phyloP scores from a whole-genome alignment of 2,329 filamentous ascomycete species.

The Fusarium staphyleae region DNA sequence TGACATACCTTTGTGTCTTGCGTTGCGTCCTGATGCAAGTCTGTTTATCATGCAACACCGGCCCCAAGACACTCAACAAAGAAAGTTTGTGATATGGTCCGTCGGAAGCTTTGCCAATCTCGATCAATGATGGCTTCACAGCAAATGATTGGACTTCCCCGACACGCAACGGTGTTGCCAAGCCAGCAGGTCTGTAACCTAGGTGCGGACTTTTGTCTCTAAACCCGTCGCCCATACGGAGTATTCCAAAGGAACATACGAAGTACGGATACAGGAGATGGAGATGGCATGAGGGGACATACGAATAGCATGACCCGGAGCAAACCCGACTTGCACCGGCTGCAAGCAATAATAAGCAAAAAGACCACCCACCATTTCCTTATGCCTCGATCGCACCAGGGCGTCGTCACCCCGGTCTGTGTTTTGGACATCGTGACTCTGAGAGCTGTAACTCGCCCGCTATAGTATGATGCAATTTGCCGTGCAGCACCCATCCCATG shows the following conservation, averaged over 20 bases:
- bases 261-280: too few species aligned
- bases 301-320: too few species aligned
- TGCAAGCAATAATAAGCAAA: not conserved
- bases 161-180: constrained; percentile 13
- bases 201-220: constrained; percentile 2
- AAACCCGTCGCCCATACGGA: not conserved
- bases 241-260: too few species aligned
- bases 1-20: too few species aligned
- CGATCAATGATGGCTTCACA: constrained; percentile 17
- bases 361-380: too few species aligned
- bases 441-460: not conserved
- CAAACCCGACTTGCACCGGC: too few species aligned
- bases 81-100: constrained; percentile 9
- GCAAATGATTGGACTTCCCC: constrained; percentile 11
- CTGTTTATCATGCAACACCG: not conserved
- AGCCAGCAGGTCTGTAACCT: constrained; percentile 7
- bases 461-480: constrained; percentile 11
- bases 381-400: constrained; percentile 11
- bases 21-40: too few species aligned
- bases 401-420: constrained; percentile 4
- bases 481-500: not conserved
- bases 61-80: not conserved
- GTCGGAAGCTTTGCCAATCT: constrained; percentile 17
- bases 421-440: not conserved
- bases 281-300: constrained; percentile 4